Base-by-base conservation (phyloP, 805 yeast genomes). In the Lipomyces spencermartinsiae region DNA sequence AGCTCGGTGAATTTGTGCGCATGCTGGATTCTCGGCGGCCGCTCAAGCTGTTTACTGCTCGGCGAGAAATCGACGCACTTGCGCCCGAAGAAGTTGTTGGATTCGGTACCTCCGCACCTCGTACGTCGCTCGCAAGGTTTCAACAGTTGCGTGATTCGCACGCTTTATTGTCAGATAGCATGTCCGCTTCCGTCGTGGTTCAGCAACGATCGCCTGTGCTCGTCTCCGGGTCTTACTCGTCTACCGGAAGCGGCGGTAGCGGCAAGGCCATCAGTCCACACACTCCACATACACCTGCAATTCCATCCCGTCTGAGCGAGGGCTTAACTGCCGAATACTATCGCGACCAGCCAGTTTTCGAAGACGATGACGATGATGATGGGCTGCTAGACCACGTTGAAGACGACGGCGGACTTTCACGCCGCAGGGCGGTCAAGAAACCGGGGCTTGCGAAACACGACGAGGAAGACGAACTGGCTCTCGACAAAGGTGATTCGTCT, bases 1-100 rank as follows among this genome's bases (percentile, higher is more conserved):
- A 66, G 12, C 81, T 91, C 22, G 83, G 89, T 67, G 91, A 89
- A 61, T 91, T 91, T 80, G 89, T 91, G 58, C 82, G 85, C 70
- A 81, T 89, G 83, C 85, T 91, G 57, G 95, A 91, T 71, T 85
- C 86, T 58, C 87, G 86, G 73, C 81, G 83, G 8, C 90, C 86
- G 56, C 77, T 87, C 31, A 81, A 84, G 54, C 73, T 82, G 63
- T 73, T 55, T 37, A 53, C 67, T 9, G 25, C 53, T 9, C 59
- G 51, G 29, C 59, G 59, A 22, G 29, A 34, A 8, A n/a, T 51
- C 59, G 19, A 16, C 59, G 14, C 49, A 6, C 25, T 16, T 34
- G 31, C 46, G 22, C 8, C 39, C 10, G 29, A 37, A 25, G 22
- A 46, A 57, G 62, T 43, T 37, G 58, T 37, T 22, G 39, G 25